A percentile compares a stretch with the other conserved stretches of the same genome.
These are phyloP conservation scores for Barbarea vulgaris DNA, from an alignment of 345 rosid genomes.

Conservation along the genomic window DNA sequence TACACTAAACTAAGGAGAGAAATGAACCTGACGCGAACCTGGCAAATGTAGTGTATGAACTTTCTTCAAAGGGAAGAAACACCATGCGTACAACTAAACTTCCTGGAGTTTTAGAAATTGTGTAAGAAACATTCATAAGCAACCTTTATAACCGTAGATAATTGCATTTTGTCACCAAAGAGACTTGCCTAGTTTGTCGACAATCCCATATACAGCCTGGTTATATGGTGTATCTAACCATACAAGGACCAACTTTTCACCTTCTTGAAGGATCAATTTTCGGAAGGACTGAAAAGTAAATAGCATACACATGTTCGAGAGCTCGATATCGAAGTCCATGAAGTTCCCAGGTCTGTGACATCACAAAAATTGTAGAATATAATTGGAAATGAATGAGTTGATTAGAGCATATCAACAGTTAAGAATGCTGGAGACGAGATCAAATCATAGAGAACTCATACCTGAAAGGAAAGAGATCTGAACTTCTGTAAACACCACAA, in stretches of 20 bases:
- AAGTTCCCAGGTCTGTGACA: slow-evolving; percentile 58
- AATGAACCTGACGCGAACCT: slow-evolving; percentile 95
- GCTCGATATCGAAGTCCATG: slow-evolving; percentile 68
- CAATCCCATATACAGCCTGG: slow-evolving; percentile 94
- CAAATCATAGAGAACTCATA: slow-evolving; percentile 35
- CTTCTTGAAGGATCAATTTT: slow-evolving; percentile 93
- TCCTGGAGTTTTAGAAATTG: slow-evolving; percentile 49
- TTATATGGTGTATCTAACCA: slow-evolving; percentile 96
- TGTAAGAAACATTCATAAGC: slow-evolving; percentile 16
- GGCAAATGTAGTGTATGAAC: slow-evolving; percentile 92
- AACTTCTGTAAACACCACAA: slow-evolving; percentile 46
- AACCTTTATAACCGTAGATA: neutral
- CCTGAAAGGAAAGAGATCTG: slow-evolving; percentile 87
- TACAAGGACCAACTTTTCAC: slow-evolving; percentile 92
- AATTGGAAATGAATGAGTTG: slow-evolving; percentile 8
- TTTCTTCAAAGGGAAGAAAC: slow-evolving; percentile 96
- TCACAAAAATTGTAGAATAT: slow-evolving; percentile 20
- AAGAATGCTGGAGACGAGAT: neutral
- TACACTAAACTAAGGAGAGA: slow-evolving; percentile 49
- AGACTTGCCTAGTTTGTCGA: slow-evolving; percentile 79
- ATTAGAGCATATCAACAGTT: slow-evolving; percentile 5
- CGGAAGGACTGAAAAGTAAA: slow-evolving; percentile 85
- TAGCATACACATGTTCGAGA: slow-evolving; percentile 75
- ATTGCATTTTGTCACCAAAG: neutral
- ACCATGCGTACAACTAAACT: slow-evolving; percentile 94